Conservation (phyloP, 1,284 basidiomycete genomes). For the Ceratobasidium theobromae region DNA sequence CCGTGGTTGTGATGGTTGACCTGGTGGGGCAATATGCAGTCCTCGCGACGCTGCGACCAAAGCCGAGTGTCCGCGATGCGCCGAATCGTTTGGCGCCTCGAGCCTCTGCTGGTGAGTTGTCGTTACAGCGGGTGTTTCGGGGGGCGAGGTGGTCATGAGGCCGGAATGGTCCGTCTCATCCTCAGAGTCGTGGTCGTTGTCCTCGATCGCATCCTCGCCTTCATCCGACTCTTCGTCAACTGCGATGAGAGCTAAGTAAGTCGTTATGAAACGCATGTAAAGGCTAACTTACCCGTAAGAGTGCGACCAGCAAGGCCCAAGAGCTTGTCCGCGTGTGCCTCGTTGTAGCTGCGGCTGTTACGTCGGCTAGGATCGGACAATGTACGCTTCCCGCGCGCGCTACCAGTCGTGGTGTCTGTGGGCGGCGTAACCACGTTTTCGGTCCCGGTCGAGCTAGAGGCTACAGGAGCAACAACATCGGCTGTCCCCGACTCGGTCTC, state of each 20-base stretch:
- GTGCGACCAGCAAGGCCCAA: slow-evolving; percentile 70
- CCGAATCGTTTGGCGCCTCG: background rate
- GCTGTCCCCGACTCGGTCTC: slow-evolving; percentile 49
- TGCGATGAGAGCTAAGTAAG: slow-evolving; percentile 37
- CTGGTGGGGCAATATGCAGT: slow-evolving; percentile 48
- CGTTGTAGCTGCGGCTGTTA: slow-evolving; percentile 77
- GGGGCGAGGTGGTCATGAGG: slow-evolving; percentile 24
- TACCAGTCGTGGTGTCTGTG: slow-evolving; percentile 42
- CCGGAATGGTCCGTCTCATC: slow-evolving; percentile 41
- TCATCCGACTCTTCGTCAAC: slow-evolving; percentile 68
- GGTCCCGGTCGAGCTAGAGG: slow-evolving; percentile 42
- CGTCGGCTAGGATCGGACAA: slow-evolving; percentile 51
- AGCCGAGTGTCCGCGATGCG: slow-evolving; percentile 44
- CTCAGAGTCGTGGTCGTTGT: slow-evolving; percentile 62
- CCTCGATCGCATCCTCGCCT: slow-evolving; percentile 61
- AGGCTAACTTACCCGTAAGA: slow-evolving; percentile 58
- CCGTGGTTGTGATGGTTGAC: slow-evolving; percentile 55
- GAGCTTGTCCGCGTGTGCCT: slow-evolving; percentile 73
- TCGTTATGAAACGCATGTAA: slow-evolving; percentile 33
- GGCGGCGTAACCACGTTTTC: background rate
- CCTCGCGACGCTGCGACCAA: slow-evolving; percentile 66
- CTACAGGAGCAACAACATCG: slow-evolving; percentile 43
- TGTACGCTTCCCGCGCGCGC: slow-evolving; percentile 35
- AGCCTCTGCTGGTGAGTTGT: background rate
- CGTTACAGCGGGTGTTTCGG: slow-evolving; percentile 28